These are phyloP conservation scores for Thecaphora thlaspeos DNA, from an alignment of 1,284 basidiomycete species.

Conservation along the genomic window DNA sequence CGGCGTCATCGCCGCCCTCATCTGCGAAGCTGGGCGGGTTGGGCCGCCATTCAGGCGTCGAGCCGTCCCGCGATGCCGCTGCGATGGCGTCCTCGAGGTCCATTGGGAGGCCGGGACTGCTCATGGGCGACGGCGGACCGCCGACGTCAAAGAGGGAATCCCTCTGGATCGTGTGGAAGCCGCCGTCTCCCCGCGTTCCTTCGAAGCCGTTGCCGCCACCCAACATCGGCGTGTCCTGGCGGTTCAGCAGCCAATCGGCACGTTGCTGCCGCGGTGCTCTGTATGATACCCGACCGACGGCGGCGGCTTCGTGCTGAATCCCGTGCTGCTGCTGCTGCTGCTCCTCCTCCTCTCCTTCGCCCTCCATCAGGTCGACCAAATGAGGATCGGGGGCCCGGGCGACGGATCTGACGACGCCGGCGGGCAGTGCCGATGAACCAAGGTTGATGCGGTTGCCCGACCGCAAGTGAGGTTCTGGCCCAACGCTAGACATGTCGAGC, in stretches of 20 bases:
- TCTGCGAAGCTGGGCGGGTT: background rate
- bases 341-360: constrained; percentile 10
- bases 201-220: background rate
- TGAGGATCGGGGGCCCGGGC: constrained; percentile 33
- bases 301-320: background rate
- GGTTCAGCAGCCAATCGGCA: background rate
- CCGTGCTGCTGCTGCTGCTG: background rate
- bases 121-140: constrained; percentile 25
- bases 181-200: background rate
- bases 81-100: constrained; percentile 23
- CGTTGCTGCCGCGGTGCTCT: background rate
- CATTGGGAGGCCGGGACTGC: constrained; percentile 23
- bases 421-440: constrained; percentile 11
- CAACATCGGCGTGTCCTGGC: constrained; percentile 1
- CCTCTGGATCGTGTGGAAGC: background rate
- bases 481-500: background rate
- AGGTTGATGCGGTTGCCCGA: constrained; percentile 8
- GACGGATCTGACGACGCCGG: constrained; percentile 16
- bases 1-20: background rate
- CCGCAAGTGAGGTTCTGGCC: background rate
- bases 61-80: constrained; percentile 3
- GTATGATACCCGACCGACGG: background rate
- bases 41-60: background rate
- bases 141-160: constrained; percentile 10
- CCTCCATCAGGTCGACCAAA: constrained; percentile 10